These are phyloP conservation scores for Clavaria fumosa DNA, from an alignment of 768 basidiomycete species.

Conservation along the genomic window DNA sequence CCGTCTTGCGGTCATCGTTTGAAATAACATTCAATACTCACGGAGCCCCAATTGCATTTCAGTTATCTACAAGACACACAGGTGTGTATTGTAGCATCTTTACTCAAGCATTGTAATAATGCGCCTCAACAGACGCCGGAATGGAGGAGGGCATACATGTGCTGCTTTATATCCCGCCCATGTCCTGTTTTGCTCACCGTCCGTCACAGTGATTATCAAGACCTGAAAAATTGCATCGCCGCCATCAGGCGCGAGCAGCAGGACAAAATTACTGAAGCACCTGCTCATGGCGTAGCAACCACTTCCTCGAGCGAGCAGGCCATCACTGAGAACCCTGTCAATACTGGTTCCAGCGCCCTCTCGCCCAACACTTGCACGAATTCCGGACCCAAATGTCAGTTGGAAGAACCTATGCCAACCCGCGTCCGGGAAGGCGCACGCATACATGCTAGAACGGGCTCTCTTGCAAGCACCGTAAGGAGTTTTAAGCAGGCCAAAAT, in stretches of 20 bases:
- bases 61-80: conserved; percentile 58
- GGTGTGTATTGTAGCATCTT: conserved; percentile 19
- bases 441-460: neutral
- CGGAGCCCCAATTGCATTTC: no score
- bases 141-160: conserved; percentile 63
- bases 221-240: conserved; percentile 50
- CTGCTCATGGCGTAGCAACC: neutral
- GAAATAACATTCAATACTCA: no score
- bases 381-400: neutral
- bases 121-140: conserved; percentile 40
- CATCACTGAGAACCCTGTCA: neutral
- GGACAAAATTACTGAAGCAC: neutral
- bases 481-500: neutral
- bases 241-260: conserved; percentile 31
- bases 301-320: neutral
- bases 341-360: neutral
- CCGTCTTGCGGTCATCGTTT: no score
- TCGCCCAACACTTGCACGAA: neutral
- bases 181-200: conserved; percentile 1
- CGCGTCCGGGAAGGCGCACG: no score
- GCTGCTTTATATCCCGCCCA: conserved; percentile 17
- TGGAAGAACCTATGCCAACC: neutral
- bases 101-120: neutral
- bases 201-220: conserved; percentile 48
- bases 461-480: neutral